Base-by-base conservation (phyloP, 148 eudicot species). In the Diospyros kaki region DNA sequence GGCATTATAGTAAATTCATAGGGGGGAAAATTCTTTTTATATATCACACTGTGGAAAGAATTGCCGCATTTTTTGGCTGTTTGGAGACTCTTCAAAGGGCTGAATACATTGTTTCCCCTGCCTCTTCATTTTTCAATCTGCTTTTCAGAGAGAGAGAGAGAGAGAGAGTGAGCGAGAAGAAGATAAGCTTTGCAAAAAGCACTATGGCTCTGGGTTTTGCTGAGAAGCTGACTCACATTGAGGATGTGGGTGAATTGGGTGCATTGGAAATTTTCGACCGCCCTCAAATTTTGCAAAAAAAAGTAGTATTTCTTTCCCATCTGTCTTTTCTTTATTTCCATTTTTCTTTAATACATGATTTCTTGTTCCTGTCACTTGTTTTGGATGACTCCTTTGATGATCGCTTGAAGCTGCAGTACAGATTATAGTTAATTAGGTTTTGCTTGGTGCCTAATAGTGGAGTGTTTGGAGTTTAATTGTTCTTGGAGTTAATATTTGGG, bases 201-300 rank as follows among this genome's bases (percentile, higher is more conserved):
- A 15, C 46, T 41, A 78, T 91, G 97, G 89, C 97, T 73, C 78
- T 91, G 72, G 97, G 97, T 9, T 91, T 88, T 51, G 97, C 97
- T 28, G 87, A 91, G 87, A 91, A 91, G 85, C 93, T 91, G 63
- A 89, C 97, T 0, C 82, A 71, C 81, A 91, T 81, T 79, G 97
- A 91, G 79, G 93, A 91, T 85, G 97, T 91, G 69, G 97, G 92
- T 64, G 82, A 84, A 42, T 91, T 91, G 74, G 97, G 97, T 79
- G 87, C 89, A 93, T 58, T 86, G 38, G 97, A 89, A 73, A 76
- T 85, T 76, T 89, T 91, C 70, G 93, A 91, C 85, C 65, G 90
- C 59, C 79, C 90, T 72, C 81, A 53, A 63, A 59, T 85, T 83
- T 78, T 89, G 75, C 86, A 79, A 28, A 82, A 89, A 69, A 91